Conservation (phyloP, 371 early-diverging fungal genomes). For the Rhizopus sp. region DNA sequence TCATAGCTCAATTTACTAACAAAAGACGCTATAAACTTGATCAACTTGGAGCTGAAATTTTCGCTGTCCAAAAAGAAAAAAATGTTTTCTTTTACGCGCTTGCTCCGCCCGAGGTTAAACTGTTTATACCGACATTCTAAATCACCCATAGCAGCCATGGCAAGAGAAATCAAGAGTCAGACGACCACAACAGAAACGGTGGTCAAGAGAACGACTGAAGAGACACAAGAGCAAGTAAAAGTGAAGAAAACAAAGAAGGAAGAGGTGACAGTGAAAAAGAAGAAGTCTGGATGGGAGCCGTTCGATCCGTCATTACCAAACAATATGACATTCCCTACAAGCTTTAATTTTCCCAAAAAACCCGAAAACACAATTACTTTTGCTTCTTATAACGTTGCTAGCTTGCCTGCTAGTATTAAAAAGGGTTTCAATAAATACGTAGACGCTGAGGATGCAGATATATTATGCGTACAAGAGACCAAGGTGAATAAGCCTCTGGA, state of each 20-base stretch:
- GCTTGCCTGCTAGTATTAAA: constrained; percentile 71
- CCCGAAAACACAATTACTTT: constrained; percentile 66
- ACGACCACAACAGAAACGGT: no score
- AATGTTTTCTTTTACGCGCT: no score
- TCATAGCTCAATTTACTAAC: no score
- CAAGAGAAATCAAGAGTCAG: no score
- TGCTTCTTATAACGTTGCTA: constrained; percentile 82
- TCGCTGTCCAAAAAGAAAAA: no score
- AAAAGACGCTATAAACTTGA: no score
- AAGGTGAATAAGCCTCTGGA: constrained; percentile 66
- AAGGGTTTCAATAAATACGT: constrained; percentile 82
- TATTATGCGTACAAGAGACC: constrained; percentile 87
- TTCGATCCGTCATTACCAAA: constrained; percentile 55
- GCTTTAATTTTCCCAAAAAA: constrained; percentile 47
- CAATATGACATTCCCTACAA: constrained; percentile 67
- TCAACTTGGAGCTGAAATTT: no score
- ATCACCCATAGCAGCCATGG: no score
- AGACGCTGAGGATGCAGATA: constrained; percentile 81
- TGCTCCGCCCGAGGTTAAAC: no score
- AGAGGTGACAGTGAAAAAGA: not conserved
- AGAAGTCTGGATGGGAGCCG: constrained; percentile 24
- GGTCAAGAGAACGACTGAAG: no score
- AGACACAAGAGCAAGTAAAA: no score
- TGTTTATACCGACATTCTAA: no score
- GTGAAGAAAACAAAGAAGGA: not conserved